Percentiles rank a stretch among this genome's conserved stretches.
phyloP scores from a whole-genome alignment of 1,139 yeast species.

The Dujonia santamariae region DNA sequence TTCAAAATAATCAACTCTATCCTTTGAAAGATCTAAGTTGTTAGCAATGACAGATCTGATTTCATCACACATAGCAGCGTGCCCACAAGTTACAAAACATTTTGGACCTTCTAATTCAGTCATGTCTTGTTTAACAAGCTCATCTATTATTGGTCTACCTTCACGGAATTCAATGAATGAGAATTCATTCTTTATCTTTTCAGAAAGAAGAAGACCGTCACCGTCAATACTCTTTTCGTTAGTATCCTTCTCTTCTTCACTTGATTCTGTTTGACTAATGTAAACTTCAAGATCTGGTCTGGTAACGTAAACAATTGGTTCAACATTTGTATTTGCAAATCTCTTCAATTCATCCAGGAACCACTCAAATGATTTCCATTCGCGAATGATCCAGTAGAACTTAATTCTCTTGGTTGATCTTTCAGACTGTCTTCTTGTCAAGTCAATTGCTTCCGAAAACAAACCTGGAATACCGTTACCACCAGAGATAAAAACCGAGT shows the following conservation, averaged over 20 bases:
- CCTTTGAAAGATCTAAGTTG: slow-evolving; percentile 23
- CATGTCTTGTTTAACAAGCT: slow-evolving; percentile 33
- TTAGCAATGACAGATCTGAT: slow-evolving; percentile 31
- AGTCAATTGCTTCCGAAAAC: slow-evolving; percentile 29
- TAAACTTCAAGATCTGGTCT: slow-evolving; percentile 19
- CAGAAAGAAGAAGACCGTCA: slow-evolving; percentile 5
- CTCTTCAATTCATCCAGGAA: slow-evolving; percentile 40
- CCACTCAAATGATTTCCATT: slow-evolving; percentile 49
- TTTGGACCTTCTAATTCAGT: slow-evolving; percentile 26
- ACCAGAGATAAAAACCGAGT: slow-evolving; percentile 54
- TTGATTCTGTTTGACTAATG: slow-evolving; percentile 11
- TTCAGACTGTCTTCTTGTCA: slow-evolving; percentile 16
- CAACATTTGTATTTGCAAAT: slow-evolving; percentile 20
- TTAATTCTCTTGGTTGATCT: slow-evolving; percentile 14
- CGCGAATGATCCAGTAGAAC: slow-evolving; percentile 37
- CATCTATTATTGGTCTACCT: slow-evolving; percentile 41
- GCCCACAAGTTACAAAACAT: slow-evolving; percentile 42
- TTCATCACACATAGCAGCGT: slow-evolving; percentile 38
- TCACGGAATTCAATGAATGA: slow-evolving; percentile 29
- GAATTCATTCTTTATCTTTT: slow-evolving; percentile 17
- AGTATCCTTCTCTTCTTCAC: slow-evolving; percentile 14
- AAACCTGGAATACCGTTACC: slow-evolving; percentile 73
- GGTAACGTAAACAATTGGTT: slow-evolving; percentile 38
- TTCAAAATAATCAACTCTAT: slow-evolving; percentile 42
- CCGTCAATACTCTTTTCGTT: slow-evolving; percentile 10